Conservation (phyloP, 768 basidiomycete genomes). For the Pulveroboletus frians region DNA sequence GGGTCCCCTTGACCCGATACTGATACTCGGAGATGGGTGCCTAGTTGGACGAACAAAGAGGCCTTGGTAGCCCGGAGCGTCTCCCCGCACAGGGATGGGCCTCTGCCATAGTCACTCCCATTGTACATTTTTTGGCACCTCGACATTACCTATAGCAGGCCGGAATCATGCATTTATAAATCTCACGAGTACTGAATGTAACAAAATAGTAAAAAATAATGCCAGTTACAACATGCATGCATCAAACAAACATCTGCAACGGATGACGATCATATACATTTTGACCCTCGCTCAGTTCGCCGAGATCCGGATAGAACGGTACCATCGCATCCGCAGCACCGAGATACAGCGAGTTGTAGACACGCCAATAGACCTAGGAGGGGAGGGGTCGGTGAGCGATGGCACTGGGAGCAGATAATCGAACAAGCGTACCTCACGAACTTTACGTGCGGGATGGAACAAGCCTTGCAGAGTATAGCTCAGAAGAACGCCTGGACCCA, state of each 20-base stretch:
- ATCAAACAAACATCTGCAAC: conserved; percentile 76
- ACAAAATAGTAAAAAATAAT: neutral
- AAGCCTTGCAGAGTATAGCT: conserved; percentile 92
- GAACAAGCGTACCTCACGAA: conserved; percentile 69
- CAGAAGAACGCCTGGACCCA: conserved; percentile 89
- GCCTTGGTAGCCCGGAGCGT: no score
- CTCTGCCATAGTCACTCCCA: no score
- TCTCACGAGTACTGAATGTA: neutral
- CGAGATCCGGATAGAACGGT: conserved; percentile 89
- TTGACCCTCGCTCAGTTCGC: conserved; percentile 86
- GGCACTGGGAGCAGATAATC: neutral
- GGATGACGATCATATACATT: conserved; percentile 85
- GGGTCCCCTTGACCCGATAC: no score
- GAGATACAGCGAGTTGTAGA: conserved; percentile 92
- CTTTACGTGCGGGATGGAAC: conserved; percentile 96
- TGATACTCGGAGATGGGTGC: no score
- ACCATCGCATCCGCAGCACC: conserved; percentile 89
- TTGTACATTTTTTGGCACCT: no score
- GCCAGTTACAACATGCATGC: conserved; percentile 3
- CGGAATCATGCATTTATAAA: neutral
- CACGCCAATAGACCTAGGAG: conserved; percentile 75
- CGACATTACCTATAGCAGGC: no score
- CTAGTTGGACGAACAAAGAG: no score
- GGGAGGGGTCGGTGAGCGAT: conserved; percentile 3
- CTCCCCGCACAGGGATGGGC: no score